Evolutionary conservation across 331 rosid species (phyloP).

Genomic region (Pyracantha coccinea): DNA sequence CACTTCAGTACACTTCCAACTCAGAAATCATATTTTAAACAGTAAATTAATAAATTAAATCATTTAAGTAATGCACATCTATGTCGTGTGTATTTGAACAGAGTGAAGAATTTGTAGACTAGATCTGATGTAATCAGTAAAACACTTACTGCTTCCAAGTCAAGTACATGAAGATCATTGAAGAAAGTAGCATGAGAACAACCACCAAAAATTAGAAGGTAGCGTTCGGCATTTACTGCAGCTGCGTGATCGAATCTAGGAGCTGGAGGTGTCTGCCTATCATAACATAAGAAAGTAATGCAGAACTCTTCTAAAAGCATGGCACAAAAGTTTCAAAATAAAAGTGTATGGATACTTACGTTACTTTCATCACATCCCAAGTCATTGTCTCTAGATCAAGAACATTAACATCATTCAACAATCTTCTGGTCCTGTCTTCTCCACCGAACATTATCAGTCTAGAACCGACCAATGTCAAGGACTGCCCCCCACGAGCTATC

Average conservation of each 20-base stretch:
- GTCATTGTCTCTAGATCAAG: slow-evolving; percentile 85
- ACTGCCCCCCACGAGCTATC: slow-evolving; percentile 82
- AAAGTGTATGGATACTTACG: slow-evolving; percentile 49
- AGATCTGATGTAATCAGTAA: not conserved
- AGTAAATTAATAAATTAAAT: not conserved
- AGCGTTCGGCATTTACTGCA: slow-evolving; percentile 59
- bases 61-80: not conserved
- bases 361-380: slow-evolving; percentile 54
- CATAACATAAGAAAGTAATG: slow-evolving; percentile 41
- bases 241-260: slow-evolving; percentile 94
- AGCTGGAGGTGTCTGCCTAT: slow-evolving; percentile 90
- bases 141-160: slow-evolving; percentile 69
- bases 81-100: not conserved
- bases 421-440: slow-evolving; percentile 73
- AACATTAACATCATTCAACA: slow-evolving; percentile 71
- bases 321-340: slow-evolving; percentile 14
- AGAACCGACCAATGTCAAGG: slow-evolving; percentile 80
- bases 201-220: slow-evolving; percentile 90
- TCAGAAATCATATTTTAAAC: not conserved
- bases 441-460: slow-evolving; percentile 88
- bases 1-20: not conserved
- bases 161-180: slow-evolving; percentile 83
- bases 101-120: not conserved
- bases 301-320: slow-evolving; percentile 19
- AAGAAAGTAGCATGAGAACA: slow-evolving; percentile 89